phyloP scores from a whole-genome alignment of 441 rosid genomes.

The Lepidium campestre region DNA sequence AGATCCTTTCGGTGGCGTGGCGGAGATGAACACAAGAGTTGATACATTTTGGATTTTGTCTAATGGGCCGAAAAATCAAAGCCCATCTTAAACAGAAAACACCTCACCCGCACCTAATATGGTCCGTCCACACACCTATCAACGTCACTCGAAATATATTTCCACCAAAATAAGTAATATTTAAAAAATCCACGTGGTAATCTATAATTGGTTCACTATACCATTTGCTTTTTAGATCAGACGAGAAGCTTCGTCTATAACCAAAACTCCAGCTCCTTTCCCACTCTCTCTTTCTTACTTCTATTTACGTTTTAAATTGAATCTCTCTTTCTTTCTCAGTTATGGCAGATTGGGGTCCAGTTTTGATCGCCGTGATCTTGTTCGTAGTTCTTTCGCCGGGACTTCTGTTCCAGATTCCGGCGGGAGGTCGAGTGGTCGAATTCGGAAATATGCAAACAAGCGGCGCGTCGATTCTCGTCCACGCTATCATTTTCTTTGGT shows the following conservation, averaged over 20 bases:
- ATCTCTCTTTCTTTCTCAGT: background rate
- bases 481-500: conserved; percentile 49
- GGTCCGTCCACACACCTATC: too few species aligned
- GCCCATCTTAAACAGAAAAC: background rate
- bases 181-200: conserved; percentile 2
- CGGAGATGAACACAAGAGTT: too few species aligned
- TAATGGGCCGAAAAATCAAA: background rate
- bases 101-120: background rate
- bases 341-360: conserved; percentile 75
- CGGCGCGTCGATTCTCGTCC: conserved; percentile 47
- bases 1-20: too few species aligned
- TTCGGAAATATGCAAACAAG: conserved; percentile 63
- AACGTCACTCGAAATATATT: background rate
- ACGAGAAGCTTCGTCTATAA: conserved; percentile 24
- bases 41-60: too few species aligned
- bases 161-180: background rate
- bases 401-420: conserved; percentile 60
- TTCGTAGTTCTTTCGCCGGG: conserved; percentile 58
- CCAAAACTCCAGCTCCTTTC: background rate
- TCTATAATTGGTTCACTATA: background rate
- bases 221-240: conserved; percentile 7
- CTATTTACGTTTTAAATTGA: background rate
- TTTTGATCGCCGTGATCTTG: conserved; percentile 50
- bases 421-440: conserved; percentile 27
- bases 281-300: conserved; percentile 4